Percentiles rank a stretch among this genome's conserved stretches.
Evolutionary conservation across 1,284 basidiomycete species (phyloP).

Genomic region (Ganoderma multipileum): DNA sequence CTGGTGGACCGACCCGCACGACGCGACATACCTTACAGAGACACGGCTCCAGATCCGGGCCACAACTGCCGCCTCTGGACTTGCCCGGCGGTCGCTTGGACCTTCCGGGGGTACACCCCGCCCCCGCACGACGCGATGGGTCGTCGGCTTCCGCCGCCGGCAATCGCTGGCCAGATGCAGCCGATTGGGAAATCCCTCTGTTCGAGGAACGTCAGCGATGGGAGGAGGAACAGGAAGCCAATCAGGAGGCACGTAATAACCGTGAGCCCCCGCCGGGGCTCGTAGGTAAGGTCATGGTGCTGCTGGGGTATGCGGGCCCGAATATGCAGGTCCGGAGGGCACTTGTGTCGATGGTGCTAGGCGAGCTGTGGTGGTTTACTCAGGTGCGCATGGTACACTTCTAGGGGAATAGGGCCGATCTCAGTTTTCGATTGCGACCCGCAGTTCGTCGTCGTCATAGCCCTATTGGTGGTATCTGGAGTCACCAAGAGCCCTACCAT

Average conservation of each 20-base stretch:
- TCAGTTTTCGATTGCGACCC: neutral
- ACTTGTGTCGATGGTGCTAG: constrained; percentile 63
- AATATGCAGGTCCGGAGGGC: constrained; percentile 63
- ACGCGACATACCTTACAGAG: neutral
- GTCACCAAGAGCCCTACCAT: constrained; percentile 56
- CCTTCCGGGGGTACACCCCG: neutral
- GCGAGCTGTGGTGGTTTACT: constrained; percentile 56
- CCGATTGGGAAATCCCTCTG: constrained; percentile 18
- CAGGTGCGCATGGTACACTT: constrained; percentile 54
- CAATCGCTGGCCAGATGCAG: neutral
- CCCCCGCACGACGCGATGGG: neutral
- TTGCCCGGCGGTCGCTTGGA: constrained; percentile 10
- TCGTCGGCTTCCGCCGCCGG: constrained; percentile 3
- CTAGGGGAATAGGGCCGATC: neutral
- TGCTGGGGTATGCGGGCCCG: constrained; percentile 64
- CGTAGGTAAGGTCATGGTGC: constrained; percentile 30
- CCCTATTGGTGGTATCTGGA: constrained; percentile 59
- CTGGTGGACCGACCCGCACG: neutral
- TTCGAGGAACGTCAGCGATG: constrained; percentile 11
- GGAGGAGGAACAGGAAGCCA: constrained; percentile 2
- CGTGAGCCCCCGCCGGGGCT: constrained; percentile 17
- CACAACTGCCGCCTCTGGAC: constrained; percentile 5
- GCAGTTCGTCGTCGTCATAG: constrained; percentile 53
- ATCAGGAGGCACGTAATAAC: neutral
- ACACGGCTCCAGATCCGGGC: neutral